Evolutionary conservation across 768 basidiomycete genomes (phyloP).

Genomic region (Suillus americanus): DNA sequence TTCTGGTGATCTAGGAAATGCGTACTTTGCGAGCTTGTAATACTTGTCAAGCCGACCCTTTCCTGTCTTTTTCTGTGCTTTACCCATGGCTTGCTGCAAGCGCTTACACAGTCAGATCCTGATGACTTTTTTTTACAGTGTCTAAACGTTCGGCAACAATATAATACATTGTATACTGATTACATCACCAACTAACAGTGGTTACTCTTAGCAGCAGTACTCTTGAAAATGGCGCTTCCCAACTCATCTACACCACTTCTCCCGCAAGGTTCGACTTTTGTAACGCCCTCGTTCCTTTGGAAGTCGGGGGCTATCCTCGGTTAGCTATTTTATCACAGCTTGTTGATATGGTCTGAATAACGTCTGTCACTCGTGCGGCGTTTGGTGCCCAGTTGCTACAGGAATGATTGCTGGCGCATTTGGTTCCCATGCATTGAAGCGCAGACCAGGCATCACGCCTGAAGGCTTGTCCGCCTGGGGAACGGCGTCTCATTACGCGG

Average conservation of each 20-base stretch:
- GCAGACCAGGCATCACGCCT: constrained; percentile 44
- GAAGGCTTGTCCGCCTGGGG: constrained; percentile 60
- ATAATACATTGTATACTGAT: background rate
- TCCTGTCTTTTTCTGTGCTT: constrained; percentile 92
- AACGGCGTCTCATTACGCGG: constrained; percentile 64
- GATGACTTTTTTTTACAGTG: background rate
- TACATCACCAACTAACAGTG: background rate
- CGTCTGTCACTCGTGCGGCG: background rate
- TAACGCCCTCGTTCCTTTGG: constrained; percentile 36
- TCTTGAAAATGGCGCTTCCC: constrained; percentile 16
- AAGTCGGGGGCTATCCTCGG: constrained; percentile 43
- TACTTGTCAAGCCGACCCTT: constrained; percentile 97
- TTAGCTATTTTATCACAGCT: constrained; percentile 19
- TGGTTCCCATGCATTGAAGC: constrained; percentile 62
- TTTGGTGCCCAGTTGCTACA: constrained; percentile 31
- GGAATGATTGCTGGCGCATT: constrained; percentile 68
- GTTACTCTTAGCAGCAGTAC: too few species aligned
- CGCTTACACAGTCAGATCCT: background rate
- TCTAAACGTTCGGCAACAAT: background rate
- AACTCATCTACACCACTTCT: constrained; percentile 32
- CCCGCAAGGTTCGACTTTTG: constrained; percentile 10
- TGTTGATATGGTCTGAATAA: background rate
- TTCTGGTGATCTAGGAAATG: constrained; percentile 5
- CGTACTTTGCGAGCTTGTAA: constrained; percentile 90
- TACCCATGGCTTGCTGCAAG: constrained; percentile 49